Base-by-base conservation (phyloP, 768 basidiomycete species). In the Amanita pallidorosea region DNA sequence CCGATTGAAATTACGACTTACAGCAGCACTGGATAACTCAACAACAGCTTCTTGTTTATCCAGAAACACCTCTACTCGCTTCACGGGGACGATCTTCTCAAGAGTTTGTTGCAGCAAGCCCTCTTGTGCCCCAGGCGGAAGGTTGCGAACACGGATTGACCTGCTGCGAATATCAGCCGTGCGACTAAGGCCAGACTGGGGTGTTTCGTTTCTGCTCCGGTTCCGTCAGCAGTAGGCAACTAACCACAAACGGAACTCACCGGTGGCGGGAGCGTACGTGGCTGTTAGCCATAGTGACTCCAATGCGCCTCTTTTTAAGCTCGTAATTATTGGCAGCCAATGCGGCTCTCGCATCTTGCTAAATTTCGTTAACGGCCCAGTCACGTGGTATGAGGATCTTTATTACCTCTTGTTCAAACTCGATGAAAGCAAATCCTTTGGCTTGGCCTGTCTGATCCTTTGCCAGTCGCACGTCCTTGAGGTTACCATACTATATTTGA, bases 341-440 rank as follows among this genome's bases (percentile, higher is more conserved):
- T 5, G 88, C 86, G 5, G 74, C 73, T 50, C 71, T 70, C 0
- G 90, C 91, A 55, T 84, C 76, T 56, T 74, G 73, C 89, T 92
- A 55, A 17, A 57, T 31, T 27, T 7, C 20, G 13, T 17, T 41
- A 33, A 36, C 20, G 18, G 18, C 17, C 36, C 36, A 5, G 15
- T 18, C n/a, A 44, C 17, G 20, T 27, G 11, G 7, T 7, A 42
- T 52, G 5, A n/a, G n/a, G 20, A 5, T 59, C 74, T 42, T 53
- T 17, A 13, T 40, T 8, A 91, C 94, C 71, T 88, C 83, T 17
- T 80, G 73, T 53, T 87, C 84, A 60, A 88, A 98, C 61, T 97
- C 93, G 29, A 98, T 72, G 59, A 98, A 98, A 0, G 88, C 94
- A 60, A 89, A 94, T 1, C 96, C 94, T 62, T 81, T 92, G 27